Evolutionary conservation across 495 filamentous ascomycete genomes (phyloP).

Genomic region (Friedmanniomyces simplex): DNA sequence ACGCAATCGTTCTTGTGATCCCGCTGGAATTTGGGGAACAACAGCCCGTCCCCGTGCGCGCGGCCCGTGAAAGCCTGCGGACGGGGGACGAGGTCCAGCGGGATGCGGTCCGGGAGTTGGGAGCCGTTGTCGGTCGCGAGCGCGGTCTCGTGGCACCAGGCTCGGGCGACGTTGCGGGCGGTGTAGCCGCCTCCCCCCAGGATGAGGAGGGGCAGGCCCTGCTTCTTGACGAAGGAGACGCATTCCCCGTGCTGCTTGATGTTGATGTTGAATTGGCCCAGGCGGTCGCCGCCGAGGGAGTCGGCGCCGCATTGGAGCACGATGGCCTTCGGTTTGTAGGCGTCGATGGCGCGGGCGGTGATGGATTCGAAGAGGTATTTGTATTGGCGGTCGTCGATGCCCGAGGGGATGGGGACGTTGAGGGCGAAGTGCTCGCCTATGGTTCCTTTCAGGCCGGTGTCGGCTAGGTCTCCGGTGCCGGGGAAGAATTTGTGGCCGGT

Average conservation of each 20-base stretch:
- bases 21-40: conserved; percentile 61
- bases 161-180: conserved; percentile 89
- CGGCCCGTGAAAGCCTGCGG: conserved; percentile 30
- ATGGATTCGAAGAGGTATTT: conserved; percentile 71
- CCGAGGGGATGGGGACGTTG: conserved; percentile 60
- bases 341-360: conserved; percentile 60
- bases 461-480: conserved; percentile 50
- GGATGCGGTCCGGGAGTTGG: conserved; percentile 26
- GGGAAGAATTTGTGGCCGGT: conserved; percentile 53
- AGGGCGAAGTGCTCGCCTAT: conserved; percentile 54
- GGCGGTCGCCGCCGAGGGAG: conserved; percentile 81
- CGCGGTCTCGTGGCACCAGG: conserved; percentile 92
- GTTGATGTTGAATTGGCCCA: conserved; percentile 94
- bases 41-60: conserved; percentile 43
- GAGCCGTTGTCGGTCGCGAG: conserved; percentile 41
- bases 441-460: conserved; percentile 51
- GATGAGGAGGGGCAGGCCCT: conserved; percentile 69
- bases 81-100: conserved; percentile 25
- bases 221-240: conserved; percentile 72
- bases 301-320: conserved; percentile 96
- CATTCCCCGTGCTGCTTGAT: conserved; percentile 88
- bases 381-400: conserved; percentile 91
- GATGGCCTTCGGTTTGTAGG: conserved; percentile 75
- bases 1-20: conserved; percentile 70
- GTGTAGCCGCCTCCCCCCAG: conserved; percentile 96